These are phyloP conservation scores for Heliocybe sulcata DNA, from an alignment of 1,284 basidiomycete species.

Conservation along the genomic window DNA sequence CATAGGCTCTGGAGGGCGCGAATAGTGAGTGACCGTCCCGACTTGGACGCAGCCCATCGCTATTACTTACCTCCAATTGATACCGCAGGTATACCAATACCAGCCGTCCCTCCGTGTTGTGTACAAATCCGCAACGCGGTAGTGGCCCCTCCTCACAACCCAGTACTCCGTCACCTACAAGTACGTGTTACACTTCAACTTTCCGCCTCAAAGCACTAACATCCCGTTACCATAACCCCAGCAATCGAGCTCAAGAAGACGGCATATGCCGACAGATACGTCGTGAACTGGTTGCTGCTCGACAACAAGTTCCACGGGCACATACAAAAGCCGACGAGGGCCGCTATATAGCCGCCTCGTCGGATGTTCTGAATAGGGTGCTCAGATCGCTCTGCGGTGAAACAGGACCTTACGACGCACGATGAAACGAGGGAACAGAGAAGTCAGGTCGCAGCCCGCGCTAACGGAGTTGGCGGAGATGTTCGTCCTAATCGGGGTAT, in stretches of 20 bases:
- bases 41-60: background rate
- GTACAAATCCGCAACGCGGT: constrained; percentile 71
- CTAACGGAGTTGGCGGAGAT: constrained; percentile 83
- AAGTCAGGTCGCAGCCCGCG: constrained; percentile 81
- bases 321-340: constrained; percentile 69
- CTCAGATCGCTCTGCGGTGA: background rate
- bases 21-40: too few relatives aligned
- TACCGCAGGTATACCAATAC: constrained; percentile 73
- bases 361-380: constrained; percentile 60
- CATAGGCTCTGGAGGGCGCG: constrained; percentile 44
- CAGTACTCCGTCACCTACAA: constrained; percentile 72
- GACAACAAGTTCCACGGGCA: constrained; percentile 79
- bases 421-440: constrained; percentile 74
- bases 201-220: background rate
- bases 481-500: constrained; percentile 45
- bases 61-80: constrained; percentile 55
- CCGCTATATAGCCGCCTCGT: constrained; percentile 79
- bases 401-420: background rate
- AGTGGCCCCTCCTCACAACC: constrained; percentile 65
- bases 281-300: constrained; percentile 70
- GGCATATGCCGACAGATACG: constrained; percentile 80
- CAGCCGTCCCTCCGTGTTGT: constrained; percentile 45
- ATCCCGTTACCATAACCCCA: constrained; percentile 56
- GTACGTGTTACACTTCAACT: background rate
- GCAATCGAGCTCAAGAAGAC: constrained; percentile 79